phyloP scores from a whole-genome alignment of 106 monocot species.

The Platanthera guangdongensis region DNA sequence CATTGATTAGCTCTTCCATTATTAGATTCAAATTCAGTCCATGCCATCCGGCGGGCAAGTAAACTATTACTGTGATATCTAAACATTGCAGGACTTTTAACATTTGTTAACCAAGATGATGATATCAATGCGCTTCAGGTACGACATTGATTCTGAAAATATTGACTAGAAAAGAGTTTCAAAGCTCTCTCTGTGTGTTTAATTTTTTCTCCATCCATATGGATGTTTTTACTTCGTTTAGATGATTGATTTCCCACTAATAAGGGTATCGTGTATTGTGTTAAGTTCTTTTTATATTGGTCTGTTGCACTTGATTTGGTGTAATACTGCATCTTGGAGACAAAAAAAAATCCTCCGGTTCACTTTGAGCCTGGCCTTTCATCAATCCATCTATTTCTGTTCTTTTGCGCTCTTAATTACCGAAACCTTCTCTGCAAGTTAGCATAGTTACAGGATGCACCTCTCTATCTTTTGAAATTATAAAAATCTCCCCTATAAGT shows the following conservation, averaged over 20 bases:
- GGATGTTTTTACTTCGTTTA: no score
- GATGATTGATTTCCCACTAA: no score
- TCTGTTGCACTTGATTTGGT: neutral
- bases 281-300: neutral
- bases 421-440: no score
- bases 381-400: neutral
- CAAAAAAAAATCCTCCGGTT: neutral
- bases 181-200: neutral
- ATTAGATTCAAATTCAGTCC: neutral
- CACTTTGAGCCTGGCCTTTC: neutral
- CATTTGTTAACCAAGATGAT: constrained; percentile 86
- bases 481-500: no score
- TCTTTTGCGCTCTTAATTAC: neutral
- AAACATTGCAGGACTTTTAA: constrained; percentile 59
- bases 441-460: no score
- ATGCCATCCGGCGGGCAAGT: neutral
- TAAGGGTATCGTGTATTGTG: neutral
- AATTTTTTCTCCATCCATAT: no score
- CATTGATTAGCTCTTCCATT: neutral
- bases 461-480: no score
- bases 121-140: constrained; percentile 85
- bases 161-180: neutral
- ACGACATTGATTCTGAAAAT: neutral
- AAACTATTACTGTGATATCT: neutral
- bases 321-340: neutral